Evolutionary conservation across 345 rosid genomes (phyloP).

Genomic region (Hirschfeldia incana): DNA sequence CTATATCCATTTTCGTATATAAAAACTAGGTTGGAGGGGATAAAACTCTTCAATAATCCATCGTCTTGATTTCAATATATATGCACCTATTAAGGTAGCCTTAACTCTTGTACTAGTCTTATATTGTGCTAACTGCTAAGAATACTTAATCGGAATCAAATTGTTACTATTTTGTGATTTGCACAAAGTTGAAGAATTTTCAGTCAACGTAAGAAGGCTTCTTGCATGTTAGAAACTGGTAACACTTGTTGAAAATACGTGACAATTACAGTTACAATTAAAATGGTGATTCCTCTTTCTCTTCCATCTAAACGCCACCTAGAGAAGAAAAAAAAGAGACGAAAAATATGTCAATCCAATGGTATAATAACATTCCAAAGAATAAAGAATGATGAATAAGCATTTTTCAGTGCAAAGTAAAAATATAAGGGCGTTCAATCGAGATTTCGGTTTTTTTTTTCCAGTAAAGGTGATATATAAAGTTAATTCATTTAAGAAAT

Average conservation of each 20-base stretch:
- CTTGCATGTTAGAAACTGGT: conserved; percentile 35
- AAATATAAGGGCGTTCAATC: background rate
- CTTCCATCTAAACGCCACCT: conserved; percentile 31
- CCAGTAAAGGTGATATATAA: background rate
- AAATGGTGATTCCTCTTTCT: conserved; percentile 16
- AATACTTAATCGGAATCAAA: background rate
- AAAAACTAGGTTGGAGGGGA: background rate
- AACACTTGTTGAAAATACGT: conserved; percentile 27
- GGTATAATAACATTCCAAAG: background rate
- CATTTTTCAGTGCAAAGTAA: background rate
- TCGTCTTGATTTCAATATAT: background rate
- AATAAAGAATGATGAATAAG: background rate
- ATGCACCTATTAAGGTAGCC: background rate
- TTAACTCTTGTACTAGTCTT: background rate
- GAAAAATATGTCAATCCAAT: conserved; percentile 9
- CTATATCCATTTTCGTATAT: background rate
- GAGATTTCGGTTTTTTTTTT: background rate
- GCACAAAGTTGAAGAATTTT: background rate
- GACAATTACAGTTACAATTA: conserved; percentile 22
- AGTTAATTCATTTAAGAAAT: background rate
- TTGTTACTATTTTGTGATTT: background rate
- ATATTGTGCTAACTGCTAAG: background rate
- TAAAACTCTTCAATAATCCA: background rate
- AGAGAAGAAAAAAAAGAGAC: background rate
- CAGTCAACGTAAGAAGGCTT: conserved; percentile 26